Evolutionary conservation across 108 stramenopile genomes (phyloP).

Genomic region (Licmophora abbreviata): DNA sequence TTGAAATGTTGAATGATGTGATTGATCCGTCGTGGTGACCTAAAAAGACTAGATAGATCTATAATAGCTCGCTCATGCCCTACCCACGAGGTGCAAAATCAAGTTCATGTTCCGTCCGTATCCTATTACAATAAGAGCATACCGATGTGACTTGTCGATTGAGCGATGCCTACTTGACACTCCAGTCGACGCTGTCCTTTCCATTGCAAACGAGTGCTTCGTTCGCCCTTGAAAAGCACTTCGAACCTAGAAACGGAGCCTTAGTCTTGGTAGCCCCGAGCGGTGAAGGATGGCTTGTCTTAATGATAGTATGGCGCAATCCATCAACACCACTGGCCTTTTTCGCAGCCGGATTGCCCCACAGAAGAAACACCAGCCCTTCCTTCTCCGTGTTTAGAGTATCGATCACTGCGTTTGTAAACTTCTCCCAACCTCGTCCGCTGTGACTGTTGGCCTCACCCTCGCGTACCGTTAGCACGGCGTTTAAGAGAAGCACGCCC

Average conservation of each 20-base stretch:
- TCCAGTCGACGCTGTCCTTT: conserved; percentile 80
- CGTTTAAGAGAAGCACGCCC: conserved; percentile 98
- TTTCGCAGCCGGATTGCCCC: conserved; percentile 92
- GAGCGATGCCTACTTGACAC: too few species aligned
- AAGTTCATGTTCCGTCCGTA: too few species aligned
- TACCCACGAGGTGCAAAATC: too few species aligned
- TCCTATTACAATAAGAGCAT: too few species aligned
- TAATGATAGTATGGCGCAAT: conserved; percentile 57
- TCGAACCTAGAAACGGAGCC: conserved; percentile 86
- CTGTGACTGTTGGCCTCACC: conserved; percentile 88
- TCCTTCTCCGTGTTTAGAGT: conserved; percentile 16
- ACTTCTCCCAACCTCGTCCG: conserved; percentile 91
- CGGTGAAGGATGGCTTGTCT: conserved; percentile 84
- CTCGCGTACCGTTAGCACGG: conserved; percentile 88
- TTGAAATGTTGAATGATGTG: too few species aligned
- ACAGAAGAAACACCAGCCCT: conserved; percentile 93
- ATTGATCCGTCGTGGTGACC: too few species aligned
- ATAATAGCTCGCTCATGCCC: too few species aligned
- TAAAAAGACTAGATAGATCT: too few species aligned
- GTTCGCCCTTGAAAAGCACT: conserved; percentile 89
- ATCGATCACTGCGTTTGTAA: conserved; percentile 86
- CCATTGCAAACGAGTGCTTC: conserved; percentile 65
- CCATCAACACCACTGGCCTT: conserved; percentile 18
- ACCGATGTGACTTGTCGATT: too few species aligned
- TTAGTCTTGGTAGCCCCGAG: conserved; percentile 87